Conservation (phyloP, 768 basidiomycete genomes). For the Multifurca ochricompacta region DNA sequence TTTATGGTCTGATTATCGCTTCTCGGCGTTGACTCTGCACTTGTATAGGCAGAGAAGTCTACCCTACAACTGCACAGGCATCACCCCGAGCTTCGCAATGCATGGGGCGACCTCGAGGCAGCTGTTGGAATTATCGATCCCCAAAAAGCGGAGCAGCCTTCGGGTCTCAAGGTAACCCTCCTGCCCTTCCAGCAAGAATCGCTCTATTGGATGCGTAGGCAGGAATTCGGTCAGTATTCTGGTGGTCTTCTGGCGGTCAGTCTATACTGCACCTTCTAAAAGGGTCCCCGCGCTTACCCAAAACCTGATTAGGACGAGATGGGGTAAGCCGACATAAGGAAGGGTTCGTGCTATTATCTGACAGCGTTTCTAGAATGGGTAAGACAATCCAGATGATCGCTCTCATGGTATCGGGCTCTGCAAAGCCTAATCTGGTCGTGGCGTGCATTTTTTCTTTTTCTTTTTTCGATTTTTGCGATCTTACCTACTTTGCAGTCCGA, state of each 20-base stretch:
- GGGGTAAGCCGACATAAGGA: conserved; percentile 49
- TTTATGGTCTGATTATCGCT: not conserved
- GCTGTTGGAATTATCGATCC: conserved; percentile 56
- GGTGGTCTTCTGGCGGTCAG: conserved; percentile 90
- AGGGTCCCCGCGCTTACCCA: conserved; percentile 4
- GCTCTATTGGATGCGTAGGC: conserved; percentile 91
- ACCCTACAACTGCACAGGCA: conserved; percentile 53
- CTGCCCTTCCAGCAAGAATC: conserved; percentile 96
- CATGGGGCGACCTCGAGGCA: conserved; percentile 82
- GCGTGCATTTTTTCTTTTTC: conserved; percentile 47
- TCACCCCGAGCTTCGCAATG: conserved; percentile 73
- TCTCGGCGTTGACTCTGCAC: conserved; percentile 12
- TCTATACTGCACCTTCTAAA: conserved; percentile 2
- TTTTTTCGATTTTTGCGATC: not conserved
- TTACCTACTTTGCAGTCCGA: conserved; percentile 30
- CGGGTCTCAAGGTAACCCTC: conserved; percentile 73
- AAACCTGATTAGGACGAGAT: conserved; percentile 64
- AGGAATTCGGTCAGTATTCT: conserved; percentile 79
- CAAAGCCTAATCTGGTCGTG: conserved; percentile 83
- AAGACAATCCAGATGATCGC: conserved; percentile 97
- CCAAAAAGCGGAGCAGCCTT: conserved; percentile 68
- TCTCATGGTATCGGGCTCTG: conserved; percentile 68
- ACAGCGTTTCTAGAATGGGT: conserved; percentile 57
- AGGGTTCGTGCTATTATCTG: conserved; percentile 5
- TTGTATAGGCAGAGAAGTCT: conserved; percentile 58